phyloP scores from a whole-genome alignment of 805 yeast species.

The Yamadazyma akitaensis region DNA sequence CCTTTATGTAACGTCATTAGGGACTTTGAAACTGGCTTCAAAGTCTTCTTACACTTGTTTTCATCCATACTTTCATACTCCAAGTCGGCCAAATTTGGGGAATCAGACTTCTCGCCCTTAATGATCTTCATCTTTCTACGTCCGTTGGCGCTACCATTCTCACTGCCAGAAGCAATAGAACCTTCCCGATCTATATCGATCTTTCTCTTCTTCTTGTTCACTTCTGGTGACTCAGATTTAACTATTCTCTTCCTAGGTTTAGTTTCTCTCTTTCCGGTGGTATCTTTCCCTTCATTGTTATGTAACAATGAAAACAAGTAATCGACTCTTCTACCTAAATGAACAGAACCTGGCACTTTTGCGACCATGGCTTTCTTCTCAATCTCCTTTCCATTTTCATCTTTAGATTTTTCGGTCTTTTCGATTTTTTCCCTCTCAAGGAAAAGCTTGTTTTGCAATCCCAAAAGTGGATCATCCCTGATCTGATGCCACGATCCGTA shows the following conservation, averaged over 20 bases:
- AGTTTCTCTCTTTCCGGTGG: constrained; percentile 5
- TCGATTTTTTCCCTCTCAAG: constrained; percentile 36
- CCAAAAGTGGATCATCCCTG: constrained; percentile 91
- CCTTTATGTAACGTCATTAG: constrained; percentile 68
- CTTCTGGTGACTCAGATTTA: constrained; percentile 10
- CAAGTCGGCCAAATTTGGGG: constrained; percentile 29
- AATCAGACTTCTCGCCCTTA: constrained; percentile 10
- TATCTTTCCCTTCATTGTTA: constrained; percentile 33
- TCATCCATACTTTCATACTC: constrained; percentile 83
- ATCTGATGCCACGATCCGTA: constrained; percentile 94
- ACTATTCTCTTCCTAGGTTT: constrained; percentile 9
- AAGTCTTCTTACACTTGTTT: constrained; percentile 52
- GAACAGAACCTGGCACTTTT: constrained; percentile 86
- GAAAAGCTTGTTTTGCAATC: constrained; percentile 79
- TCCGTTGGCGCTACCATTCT: constrained; percentile 7
- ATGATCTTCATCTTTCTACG: constrained; percentile 9
- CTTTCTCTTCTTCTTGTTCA: constrained; percentile 5
- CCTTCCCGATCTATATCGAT: constrained; percentile 1
- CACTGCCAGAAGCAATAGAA: constrained; percentile 3
- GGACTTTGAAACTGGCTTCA: constrained; percentile 67
- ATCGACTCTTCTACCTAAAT: constrained; percentile 87
- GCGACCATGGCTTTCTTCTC: constrained; percentile 17
- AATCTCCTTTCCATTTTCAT: constrained; percentile 25
- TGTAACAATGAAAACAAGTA: constrained; percentile 69
- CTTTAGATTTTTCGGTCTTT: constrained; percentile 30